Evolutionary conservation across 2,329 filamentous ascomycete species (phyloP), one percentile per base, ranked within the genome.

Genomic region (Herpotrichia juniperi): DNA sequence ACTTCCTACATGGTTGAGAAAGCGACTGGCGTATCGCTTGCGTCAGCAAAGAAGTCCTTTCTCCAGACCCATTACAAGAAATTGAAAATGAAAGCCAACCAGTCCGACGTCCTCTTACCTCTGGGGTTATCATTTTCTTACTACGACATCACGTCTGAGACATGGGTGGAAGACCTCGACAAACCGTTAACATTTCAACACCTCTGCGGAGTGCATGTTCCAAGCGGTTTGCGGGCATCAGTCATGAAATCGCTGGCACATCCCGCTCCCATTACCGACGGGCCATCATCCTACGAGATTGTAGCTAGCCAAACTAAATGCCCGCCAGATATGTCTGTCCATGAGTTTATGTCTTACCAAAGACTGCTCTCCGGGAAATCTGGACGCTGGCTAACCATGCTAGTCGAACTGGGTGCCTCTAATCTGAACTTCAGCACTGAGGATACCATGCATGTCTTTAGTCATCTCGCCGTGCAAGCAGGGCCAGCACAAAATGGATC

Each of bases 371-470:
- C 77, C 0, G 81, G 81, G 0, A 72, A 69, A 10, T 56, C 66
- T 4, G 68, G 78, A 1, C 74, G 80, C 7, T 82, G 81, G 79
- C 61, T 70, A 2, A 72, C 75, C 1, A 73, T 84, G 1, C 61
- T 82, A 0, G 48, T 75, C 0, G 80, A 84, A 53, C 64, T 84
- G 2, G 80, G 73, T 0, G 76, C 78, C 0, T 76, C 80, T 73
- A 81, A 19, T 51, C 44, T 90, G 2, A 87, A 88, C 56, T 82
- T 88, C 55, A 82, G 80, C 43, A 79, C 76, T 1, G 76, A 81
- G 37, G 73, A 77, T 1, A 81, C 81, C 0, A 73, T 75, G 10
- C 48, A 72, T 0, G 58, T 87, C 0, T 63, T 89, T 3, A 71
- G 71, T 3, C 79, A 82, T 10, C 71, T 88, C 3, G 74, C 78